A percentile compares a stretch with the other conserved stretches of the same genome.
These are phyloP conservation scores for Ramichloridium luteum DNA, from an alignment of 2,329 filamentous ascomycete genomes.

Conservation along the genomic window DNA sequence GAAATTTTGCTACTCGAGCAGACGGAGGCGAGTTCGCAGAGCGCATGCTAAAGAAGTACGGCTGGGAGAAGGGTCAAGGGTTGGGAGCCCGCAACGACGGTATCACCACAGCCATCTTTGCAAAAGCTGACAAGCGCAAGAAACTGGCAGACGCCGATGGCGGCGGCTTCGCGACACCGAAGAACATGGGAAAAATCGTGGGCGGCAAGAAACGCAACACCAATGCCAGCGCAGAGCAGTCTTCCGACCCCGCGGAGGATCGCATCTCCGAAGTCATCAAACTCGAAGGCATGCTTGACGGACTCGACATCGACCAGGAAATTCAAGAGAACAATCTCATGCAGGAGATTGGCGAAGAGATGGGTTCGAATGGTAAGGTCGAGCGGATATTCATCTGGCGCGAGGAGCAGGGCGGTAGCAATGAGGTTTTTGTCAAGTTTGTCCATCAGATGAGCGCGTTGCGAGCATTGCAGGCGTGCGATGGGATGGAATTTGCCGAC, in stretches of 20 bases:
- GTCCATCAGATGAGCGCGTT: conserved; percentile 73
- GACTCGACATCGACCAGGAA: conserved; percentile 69
- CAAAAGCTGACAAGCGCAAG: conserved; percentile 76
- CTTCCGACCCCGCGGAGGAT: conserved; percentile 24
- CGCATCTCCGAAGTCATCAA: conserved; percentile 73
- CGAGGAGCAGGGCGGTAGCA: conserved; percentile 28
- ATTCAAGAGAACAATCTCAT: conserved; percentile 58
- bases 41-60: conserved; percentile 84
- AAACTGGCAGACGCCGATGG: conserved; percentile 68
- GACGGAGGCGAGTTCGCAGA: conserved; percentile 77
- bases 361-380: conserved; percentile 54
- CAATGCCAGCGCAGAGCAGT: conserved; percentile 21
- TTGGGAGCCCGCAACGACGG: conserved; percentile 72
- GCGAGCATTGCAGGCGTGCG: conserved; percentile 79
- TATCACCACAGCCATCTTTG: conserved; percentile 71
- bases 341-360: conserved; percentile 93
- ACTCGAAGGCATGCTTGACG: conserved; percentile 72
- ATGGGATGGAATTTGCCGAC: conserved; percentile 78
- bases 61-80: conserved; percentile 79
- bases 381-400: conserved; percentile 44
- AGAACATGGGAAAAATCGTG: conserved; percentile 63
- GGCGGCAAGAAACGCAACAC: conserved; percentile 52
- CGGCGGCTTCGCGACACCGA: conserved; percentile 61
- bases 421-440: conserved; percentile 81
- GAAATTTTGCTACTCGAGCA: conserved; percentile 56